Conservation (phyloP, 202 grass and related monocot genomes). For the Schoenoplectus tabernaemontani region DNA sequence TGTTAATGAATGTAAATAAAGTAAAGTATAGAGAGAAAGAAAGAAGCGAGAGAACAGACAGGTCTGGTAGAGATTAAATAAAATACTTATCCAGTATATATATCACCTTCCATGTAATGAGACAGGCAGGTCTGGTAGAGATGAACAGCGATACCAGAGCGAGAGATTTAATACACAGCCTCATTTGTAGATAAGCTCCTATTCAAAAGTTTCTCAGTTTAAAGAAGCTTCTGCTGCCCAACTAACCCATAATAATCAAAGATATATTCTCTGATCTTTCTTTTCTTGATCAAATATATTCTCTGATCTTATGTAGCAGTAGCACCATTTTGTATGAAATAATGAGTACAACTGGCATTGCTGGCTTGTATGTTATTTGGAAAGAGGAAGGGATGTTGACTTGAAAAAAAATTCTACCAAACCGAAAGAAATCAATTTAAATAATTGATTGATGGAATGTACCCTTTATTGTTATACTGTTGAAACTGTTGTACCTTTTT, state of each 20-base stretch:
- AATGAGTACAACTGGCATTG: neutral
- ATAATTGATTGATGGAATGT: neutral
- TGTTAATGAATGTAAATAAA: too few relatives aligned
- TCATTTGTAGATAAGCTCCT: constrained; percentile 14
- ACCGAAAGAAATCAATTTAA: neutral
- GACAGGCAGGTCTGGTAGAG: neutral
- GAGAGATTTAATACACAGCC: constrained; percentile 12
- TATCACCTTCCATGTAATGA: neutral
- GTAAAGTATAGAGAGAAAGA: too few relatives aligned
- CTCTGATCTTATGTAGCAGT: neutral
- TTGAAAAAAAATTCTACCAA: neutral
- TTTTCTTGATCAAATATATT: neutral
- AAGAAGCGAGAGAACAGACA: too few relatives aligned
- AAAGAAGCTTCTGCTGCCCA: constrained; percentile 10
- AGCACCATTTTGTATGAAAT: neutral
- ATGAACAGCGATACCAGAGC: constrained; percentile 7
- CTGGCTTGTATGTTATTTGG: neutral
- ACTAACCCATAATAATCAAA: neutral
- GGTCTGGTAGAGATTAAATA: too few relatives aligned
- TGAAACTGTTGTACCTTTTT: neutral
- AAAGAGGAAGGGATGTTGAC: neutral
- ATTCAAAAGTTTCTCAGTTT: constrained; percentile 5
- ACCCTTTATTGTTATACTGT: neutral
- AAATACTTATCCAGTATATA: too few relatives aligned
- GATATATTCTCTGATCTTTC: neutral